Conservation (phyloP, 2,329 filamentous ascomycete species). For the Aureobasidium sp. region DNA sequence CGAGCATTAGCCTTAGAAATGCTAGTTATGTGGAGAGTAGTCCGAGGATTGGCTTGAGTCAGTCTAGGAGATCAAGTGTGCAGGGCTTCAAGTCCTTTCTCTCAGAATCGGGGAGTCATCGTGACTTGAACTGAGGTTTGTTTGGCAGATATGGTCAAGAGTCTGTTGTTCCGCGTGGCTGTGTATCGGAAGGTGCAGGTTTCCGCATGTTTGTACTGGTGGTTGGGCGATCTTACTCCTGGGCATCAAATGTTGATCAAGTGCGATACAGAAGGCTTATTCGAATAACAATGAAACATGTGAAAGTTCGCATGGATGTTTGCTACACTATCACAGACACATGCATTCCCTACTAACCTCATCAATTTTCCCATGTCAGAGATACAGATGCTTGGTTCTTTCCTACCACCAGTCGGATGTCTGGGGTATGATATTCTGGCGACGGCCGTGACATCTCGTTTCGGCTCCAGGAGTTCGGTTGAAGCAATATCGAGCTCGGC, state of each 20-base stretch:
- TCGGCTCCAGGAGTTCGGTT: conserved; percentile 7
- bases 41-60: neutral
- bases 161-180: neutral
- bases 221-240: neutral
- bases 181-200: neutral
- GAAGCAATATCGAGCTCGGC: neutral
- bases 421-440: neutral
- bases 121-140: neutral
- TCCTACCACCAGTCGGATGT: neutral
- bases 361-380: conserved; percentile 1
- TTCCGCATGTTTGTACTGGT: neutral
- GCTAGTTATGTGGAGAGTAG: conserved; percentile 17
- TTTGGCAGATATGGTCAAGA: neutral
- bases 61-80: conserved; percentile 2
- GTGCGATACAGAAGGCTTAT: neutral
- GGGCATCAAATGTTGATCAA: neutral
- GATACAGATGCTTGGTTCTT: neutral
- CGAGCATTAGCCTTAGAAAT: conserved; percentile 19
- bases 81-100: neutral
- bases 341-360: neutral
- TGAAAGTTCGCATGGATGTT: neutral
- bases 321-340: too few relatives aligned
- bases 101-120: conserved; percentile 1
- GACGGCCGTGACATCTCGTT: neutral
- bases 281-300: neutral